A percentile compares a stretch with the other conserved stretches of the same genome.
Conservation (phyloP, 176 grass and related monocot species). For the Otatea glauca region DNA sequence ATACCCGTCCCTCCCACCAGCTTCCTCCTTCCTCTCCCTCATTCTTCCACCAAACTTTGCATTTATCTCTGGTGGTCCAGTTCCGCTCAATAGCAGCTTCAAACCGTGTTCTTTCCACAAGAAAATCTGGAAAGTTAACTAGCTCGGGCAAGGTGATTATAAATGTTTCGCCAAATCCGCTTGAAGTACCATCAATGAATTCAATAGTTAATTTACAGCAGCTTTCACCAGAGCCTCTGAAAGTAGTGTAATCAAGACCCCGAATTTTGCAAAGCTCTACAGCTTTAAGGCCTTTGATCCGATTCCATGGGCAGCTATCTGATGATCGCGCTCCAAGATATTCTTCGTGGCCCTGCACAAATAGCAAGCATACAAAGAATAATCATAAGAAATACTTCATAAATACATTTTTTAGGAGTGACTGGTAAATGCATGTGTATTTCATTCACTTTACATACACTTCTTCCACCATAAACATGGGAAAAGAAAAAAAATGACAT, state of each 20-base stretch:
- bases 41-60: constrained; percentile 92
- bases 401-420: constrained; percentile 1
- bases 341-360: constrained; percentile 84
- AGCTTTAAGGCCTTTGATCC: constrained; percentile 66
- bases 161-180: constrained; percentile 61
- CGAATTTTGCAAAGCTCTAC: constrained; percentile 86
- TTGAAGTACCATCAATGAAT: constrained; percentile 63
- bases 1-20: constrained; percentile 92
- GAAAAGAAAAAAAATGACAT: not conserved
- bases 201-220: constrained; percentile 81
- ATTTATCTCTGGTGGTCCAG: constrained; percentile 91
- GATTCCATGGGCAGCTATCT: constrained; percentile 64
- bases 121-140: constrained; percentile 78
- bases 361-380: constrained; percentile 31
- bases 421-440: constrained; percentile 16
- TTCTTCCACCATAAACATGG: constrained; percentile 4
- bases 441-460: not conserved
- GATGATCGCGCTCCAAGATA: constrained; percentile 49
- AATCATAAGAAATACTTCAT: constrained; percentile 23
- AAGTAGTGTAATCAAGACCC: constrained; percentile 70
- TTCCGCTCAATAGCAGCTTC: constrained; percentile 75
- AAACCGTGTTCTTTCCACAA: constrained; percentile 88
- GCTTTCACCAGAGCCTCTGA: constrained; percentile 89
- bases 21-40: constrained; percentile 68
- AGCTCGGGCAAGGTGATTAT: constrained; percentile 79